These are phyloP conservation scores for Colletotrichum chlorophyti DNA, from an alignment of 2,329 filamentous ascomycete genomes.

Conservation along the genomic window DNA sequence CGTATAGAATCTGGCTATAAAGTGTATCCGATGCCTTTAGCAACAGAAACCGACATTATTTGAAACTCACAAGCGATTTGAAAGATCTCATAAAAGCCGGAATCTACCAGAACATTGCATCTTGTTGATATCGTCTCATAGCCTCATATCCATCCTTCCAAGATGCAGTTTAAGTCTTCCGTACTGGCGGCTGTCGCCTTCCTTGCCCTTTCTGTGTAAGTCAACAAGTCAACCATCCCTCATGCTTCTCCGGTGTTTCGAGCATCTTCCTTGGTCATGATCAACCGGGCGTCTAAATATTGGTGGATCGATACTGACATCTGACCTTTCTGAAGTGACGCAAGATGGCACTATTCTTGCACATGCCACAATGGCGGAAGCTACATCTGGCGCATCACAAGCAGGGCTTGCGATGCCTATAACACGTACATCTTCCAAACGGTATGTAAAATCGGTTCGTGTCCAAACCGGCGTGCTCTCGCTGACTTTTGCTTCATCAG, in stretches of 20 bases:
- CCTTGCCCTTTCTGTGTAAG: not conserved
- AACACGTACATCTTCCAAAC: not conserved
- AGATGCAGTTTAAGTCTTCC: not conserved
- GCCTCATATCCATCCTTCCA: not conserved
- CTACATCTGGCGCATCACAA: not conserved
- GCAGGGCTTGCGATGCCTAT: not conserved
- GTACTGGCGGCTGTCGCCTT: not conserved
- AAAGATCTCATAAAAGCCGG: not conserved
- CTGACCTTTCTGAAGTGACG: not conserved
- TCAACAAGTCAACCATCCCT: not conserved
- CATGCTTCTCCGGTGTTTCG: no score
- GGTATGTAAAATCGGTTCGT: not conserved
- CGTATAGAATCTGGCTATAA: not conserved
- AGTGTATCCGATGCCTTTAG: not conserved
- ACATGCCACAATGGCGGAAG: slow-evolving; percentile 3
- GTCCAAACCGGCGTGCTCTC: not conserved
- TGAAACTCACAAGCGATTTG: not conserved
- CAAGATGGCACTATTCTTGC: not conserved
- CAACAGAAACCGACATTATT: not conserved
- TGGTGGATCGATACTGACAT: not conserved
- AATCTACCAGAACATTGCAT: not conserved
- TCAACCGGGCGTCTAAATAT: no score
- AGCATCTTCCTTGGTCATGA: not conserved
- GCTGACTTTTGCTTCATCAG: not conserved
- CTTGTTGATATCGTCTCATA: not conserved